A percentile compares a stretch with the other conserved stretches of the same genome.
Evolutionary conservation across 352 stramenopile genomes (phyloP).

Genomic region (Pythium coloratum): DNA sequence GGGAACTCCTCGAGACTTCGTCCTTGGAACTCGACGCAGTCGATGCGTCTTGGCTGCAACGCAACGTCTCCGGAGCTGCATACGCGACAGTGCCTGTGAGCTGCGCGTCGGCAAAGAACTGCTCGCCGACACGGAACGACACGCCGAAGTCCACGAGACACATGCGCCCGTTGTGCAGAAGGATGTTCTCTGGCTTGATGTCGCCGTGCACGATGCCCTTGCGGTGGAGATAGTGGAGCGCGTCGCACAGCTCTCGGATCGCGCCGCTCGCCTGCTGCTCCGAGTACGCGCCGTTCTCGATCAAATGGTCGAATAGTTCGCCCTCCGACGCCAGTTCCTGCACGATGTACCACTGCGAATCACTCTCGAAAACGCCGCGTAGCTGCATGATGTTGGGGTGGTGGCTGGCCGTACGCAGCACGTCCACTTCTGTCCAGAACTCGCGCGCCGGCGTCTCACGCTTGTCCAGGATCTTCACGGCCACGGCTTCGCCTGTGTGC

Average conservation of each 20-base stretch:
- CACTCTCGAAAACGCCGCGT: constrained; percentile 70
- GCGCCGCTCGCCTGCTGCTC: constrained; percentile 74
- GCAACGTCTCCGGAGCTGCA: constrained; percentile 67
- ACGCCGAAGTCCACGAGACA: constrained; percentile 88
- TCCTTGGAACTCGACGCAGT: constrained; percentile 27
- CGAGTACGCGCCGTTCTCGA: constrained; percentile 84
- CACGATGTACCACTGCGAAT: constrained; percentile 79
- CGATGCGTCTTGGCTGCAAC: constrained; percentile 33
- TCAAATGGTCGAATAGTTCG: constrained; percentile 88
- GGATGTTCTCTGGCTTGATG: constrained; percentile 89
- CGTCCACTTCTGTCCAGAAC: constrained; percentile 83
- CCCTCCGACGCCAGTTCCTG: constrained; percentile 82
- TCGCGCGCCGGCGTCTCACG: constrained; percentile 70
- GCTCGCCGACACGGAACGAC: constrained; percentile 76
- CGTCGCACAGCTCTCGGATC: constrained; percentile 74
- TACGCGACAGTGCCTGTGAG: constrained; percentile 79
- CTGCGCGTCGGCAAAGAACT: constrained; percentile 71
- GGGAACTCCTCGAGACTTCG: constrained; percentile 23
- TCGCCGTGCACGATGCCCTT: constrained; percentile 88
- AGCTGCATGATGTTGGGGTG: constrained; percentile 83
- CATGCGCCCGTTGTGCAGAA: constrained; percentile 72
- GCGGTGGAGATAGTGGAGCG: constrained; percentile 82
- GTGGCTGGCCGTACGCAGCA: constrained; percentile 67
- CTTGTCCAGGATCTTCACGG: constrained; percentile 82
- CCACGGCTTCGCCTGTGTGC: constrained; percentile 65